Evolutionary conservation across 2,329 filamentous ascomycete species (phyloP).

Genomic region (Amauroascus verrucosus): DNA sequence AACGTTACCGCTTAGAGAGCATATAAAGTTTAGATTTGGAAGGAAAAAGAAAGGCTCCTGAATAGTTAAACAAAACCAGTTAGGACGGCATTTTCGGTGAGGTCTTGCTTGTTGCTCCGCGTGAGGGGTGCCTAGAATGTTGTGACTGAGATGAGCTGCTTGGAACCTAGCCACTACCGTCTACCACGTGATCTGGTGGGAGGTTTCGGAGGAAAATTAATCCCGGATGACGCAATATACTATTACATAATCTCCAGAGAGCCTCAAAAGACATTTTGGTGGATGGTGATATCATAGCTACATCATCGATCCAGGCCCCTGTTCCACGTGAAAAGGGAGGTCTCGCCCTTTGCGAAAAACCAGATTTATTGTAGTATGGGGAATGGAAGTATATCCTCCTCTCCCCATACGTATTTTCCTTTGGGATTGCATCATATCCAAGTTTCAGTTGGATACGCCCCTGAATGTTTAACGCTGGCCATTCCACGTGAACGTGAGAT

Average conservation of each 20-base stretch:
- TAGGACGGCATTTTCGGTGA: background rate
- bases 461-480: background rate
- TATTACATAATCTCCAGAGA: no score
- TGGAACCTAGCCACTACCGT: background rate
- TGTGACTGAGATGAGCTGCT: background rate
- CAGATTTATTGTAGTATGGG: background rate
- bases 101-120: background rate
- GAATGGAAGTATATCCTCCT: background rate
- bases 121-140: background rate
- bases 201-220: no score
- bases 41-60: background rate
- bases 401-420: background rate
- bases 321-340: background rate
- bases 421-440: conserved; percentile 9
- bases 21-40: background rate
- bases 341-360: background rate
- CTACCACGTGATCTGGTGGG: no score
- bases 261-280: no score
- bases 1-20: background rate
- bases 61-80: background rate
- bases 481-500: background rate
- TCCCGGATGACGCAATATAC: no score
- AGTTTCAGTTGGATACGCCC: conserved; percentile 6
- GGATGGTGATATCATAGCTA: no score
- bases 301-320: conserved; percentile 5